Conservation (phyloP, 2,329 filamentous ascomycete genomes). For the Claviceps fusiformis region DNA sequence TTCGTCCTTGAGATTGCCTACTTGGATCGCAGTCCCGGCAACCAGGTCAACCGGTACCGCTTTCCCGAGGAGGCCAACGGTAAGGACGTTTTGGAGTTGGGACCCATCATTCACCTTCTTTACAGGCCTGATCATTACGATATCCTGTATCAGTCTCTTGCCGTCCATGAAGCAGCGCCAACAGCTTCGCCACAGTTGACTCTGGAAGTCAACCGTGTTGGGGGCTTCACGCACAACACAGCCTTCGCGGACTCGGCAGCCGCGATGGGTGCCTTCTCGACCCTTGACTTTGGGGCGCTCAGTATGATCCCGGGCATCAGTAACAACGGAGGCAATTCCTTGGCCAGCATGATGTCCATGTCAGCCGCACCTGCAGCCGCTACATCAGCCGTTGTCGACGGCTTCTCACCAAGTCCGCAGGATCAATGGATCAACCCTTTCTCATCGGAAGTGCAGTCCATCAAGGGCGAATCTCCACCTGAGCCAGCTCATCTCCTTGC, state of each 20-base stretch:
- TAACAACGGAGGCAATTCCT: conserved; percentile 4
- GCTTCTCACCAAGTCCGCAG: conserved; percentile 22
- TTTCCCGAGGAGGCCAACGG: conserved; percentile 42
- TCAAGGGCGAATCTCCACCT: conserved; percentile 10
- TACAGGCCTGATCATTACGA: conserved; percentile 83
- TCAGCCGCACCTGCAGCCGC: conserved; percentile 16
- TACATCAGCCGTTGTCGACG: conserved; percentile 14
- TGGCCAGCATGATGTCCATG: conserved; percentile 20
- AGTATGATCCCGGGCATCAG: conserved; percentile 34
- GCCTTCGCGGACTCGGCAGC: conserved; percentile 27
- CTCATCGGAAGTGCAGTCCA: conserved; percentile 12
- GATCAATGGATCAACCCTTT: conserved; percentile 24
- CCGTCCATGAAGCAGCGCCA: conserved; percentile 14
- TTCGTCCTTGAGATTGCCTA: conserved; percentile 82
- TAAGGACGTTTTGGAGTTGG: conserved; percentile 28
- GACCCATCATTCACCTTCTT: conserved; percentile 41
- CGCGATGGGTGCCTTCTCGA: conserved; percentile 27
- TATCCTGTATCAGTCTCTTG: conserved; percentile 59
- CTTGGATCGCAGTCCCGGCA: conserved; percentile 71
- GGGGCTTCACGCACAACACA: conserved; percentile 31
- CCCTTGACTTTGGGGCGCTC: conserved; percentile 28
- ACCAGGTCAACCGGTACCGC: conserved; percentile 58
- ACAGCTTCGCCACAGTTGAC: conserved; percentile 1
- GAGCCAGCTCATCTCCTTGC: conserved; percentile 18
- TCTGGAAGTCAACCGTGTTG: conserved; percentile 41